These are phyloP conservation scores for Aspergillus nidulans DNA, from an alignment of 495 filamentous ascomycete genomes.

Conservation along the genomic window DNA sequence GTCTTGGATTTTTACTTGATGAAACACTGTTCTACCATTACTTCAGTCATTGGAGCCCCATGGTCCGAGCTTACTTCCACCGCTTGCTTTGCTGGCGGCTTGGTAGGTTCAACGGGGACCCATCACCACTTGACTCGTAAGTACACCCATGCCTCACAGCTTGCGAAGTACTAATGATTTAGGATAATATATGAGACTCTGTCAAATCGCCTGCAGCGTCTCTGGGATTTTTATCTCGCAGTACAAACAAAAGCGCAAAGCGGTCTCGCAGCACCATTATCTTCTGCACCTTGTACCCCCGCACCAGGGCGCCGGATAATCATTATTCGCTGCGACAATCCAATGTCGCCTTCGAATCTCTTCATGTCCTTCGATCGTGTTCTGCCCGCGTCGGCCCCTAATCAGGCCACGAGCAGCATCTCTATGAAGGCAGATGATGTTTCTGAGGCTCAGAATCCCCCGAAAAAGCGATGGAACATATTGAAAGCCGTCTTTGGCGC, in stretches of 20 bases:
- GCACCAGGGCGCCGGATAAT: constrained; percentile 87
- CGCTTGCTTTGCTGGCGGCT: constrained; percentile 90
- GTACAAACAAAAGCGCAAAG: constrained; percentile 65
- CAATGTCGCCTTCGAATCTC: constrained; percentile 50
- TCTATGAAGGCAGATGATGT: constrained; percentile 28
- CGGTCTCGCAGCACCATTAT: constrained; percentile 48
- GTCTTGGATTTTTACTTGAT: constrained; percentile 74
- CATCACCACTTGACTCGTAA: constrained; percentile 66
- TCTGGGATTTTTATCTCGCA: constrained; percentile 72
- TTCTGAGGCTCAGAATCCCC: constrained; percentile 20
- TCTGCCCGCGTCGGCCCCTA: constrained; percentile 37
- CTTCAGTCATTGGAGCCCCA: constrained; percentile 97
- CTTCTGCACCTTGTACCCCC: constrained; percentile 78
- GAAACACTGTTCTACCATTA: constrained; percentile 74
- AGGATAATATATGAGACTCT: constrained; percentile 63
- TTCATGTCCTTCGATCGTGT: constrained; percentile 66
- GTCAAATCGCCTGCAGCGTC: constrained; percentile 61
- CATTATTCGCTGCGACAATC: constrained; percentile 84
- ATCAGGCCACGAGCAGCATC: constrained; percentile 39
- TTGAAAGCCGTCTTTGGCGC: constrained; percentile 62
- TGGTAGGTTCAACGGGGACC: constrained; percentile 68
- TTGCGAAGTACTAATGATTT: constrained; percentile 4
- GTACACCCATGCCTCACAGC: constrained; percentile 21
- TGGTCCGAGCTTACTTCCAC: constrained; percentile 96
- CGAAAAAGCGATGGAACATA: constrained; percentile 65